Conservation (phyloP, 1,139 yeast genomes). For the Suhomyces bokatorum region DNA sequence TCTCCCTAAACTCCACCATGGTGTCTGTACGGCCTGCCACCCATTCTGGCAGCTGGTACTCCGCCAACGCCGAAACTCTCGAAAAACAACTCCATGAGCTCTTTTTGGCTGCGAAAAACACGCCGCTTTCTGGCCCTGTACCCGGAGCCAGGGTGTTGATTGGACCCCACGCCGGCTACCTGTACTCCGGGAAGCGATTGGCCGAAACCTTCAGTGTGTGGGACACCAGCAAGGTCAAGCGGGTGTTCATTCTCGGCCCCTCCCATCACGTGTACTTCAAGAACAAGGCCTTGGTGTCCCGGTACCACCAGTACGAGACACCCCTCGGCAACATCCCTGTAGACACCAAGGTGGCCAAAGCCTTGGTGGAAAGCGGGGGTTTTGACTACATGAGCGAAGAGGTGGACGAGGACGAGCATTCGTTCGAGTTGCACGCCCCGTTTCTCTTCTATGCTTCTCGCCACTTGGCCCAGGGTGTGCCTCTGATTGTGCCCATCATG, state of each 20-base stretch:
- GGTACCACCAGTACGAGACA: slow-evolving; percentile 62
- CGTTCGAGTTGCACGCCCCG: slow-evolving; percentile 94
- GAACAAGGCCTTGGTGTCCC: slow-evolving; percentile 56
- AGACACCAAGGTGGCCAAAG: slow-evolving; percentile 48
- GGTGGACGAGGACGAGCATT: slow-evolving; percentile 84
- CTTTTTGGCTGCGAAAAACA: slow-evolving; percentile 29
- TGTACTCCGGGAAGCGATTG: slow-evolving; percentile 75
- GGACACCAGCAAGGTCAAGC: slow-evolving; percentile 56
- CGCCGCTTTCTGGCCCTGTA: slow-evolving; percentile 18
- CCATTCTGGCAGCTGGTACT: slow-evolving; percentile 92
- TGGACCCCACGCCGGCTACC: slow-evolving; percentile 88
- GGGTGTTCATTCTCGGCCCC: slow-evolving; percentile 86
- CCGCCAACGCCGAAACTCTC: slow-evolving; percentile 44
- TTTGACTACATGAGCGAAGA: slow-evolving; percentile 59
- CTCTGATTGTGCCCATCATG: slow-evolving; percentile 75
- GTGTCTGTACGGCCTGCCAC: slow-evolving; percentile 61
- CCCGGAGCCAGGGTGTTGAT: slow-evolving; percentile 63
- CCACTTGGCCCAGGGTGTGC: slow-evolving; percentile 39
- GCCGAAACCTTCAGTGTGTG: slow-evolving; percentile 77
- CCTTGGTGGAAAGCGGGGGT: slow-evolving; percentile 31
- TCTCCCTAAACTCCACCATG: neutral
- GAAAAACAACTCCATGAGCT: slow-evolving; percentile 49
- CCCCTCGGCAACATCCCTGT: slow-evolving; percentile 78
- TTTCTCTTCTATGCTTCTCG: slow-evolving; percentile 54
- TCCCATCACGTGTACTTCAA: slow-evolving; percentile 88